Percentiles rank a stretch among this genome's conserved stretches.
Evolutionary conservation across 306 rosid species (phyloP).

Genomic region (Canavalia ensiformis): DNA sequence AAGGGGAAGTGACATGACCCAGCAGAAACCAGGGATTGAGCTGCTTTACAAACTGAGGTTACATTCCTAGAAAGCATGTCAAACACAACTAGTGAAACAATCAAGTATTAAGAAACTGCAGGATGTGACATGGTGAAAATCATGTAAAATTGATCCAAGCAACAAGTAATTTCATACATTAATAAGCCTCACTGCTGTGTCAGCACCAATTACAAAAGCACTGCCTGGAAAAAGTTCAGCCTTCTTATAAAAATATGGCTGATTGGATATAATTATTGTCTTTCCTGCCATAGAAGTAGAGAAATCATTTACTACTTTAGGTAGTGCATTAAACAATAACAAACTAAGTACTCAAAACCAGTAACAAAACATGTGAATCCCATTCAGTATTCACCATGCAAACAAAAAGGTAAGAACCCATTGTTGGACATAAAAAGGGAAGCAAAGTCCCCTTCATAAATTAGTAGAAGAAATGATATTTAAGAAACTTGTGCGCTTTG

Average conservation of each 20-base stretch:
- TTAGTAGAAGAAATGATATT: conserved; percentile 10
- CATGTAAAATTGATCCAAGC: conserved; percentile 27
- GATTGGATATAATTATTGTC: conserved; percentile 84
- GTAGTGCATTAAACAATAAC: conserved; percentile 37
- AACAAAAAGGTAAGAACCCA: conserved; percentile 42
- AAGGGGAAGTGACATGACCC: background rate
- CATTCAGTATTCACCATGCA: conserved; percentile 24
- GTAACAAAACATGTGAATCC: background rate
- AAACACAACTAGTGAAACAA: conserved; percentile 21
- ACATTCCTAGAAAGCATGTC: conserved; percentile 5
- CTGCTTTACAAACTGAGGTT: conserved; percentile 28
- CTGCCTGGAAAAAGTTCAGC: conserved; percentile 93
- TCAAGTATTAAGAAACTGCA: background rate
- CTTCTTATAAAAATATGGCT: conserved; percentile 89
- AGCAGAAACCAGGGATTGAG: conserved; percentile 11
- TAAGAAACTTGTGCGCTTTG: conserved; percentile 20
- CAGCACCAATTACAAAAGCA: conserved; percentile 94
- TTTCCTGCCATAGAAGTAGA: conserved; percentile 72
- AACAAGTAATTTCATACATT: conserved; percentile 63
- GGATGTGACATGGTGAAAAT: conserved; percentile 34
- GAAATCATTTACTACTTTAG: conserved; percentile 39
- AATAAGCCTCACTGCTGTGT: conserved; percentile 87
- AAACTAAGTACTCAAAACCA: conserved; percentile 34
- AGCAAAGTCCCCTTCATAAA: conserved; percentile 24
- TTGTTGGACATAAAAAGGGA: conserved; percentile 38